Evolutionary conservation across 2,329 filamentous ascomycete species (phyloP), one percentile per base, ranked within the genome.

Genomic region (Epichloe hybrida): DNA sequence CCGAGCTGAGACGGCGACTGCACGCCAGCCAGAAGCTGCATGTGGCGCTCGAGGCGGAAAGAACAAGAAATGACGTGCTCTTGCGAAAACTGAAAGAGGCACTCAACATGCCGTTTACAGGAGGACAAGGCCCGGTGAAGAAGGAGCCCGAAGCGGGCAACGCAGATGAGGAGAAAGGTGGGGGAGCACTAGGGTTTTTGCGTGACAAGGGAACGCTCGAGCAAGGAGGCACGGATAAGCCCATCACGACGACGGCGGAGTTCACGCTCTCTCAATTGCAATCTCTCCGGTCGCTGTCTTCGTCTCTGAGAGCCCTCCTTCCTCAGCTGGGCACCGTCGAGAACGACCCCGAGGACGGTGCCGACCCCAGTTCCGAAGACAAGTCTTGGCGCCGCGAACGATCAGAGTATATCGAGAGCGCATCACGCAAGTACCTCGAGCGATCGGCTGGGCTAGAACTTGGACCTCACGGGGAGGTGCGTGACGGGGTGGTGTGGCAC

Each of bases 251-350:
- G 4, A 87, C 86, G 17, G 79, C 85, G 0, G 76, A 80, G 15
- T 95, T 96, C 64, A 82, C 87, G 0, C 74, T 94, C 20, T 86
- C 84, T 2, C 91, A 97, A 63, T 73, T 96, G 20, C 87, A 88
- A 31, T 81, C 88, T 0, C 72, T 98, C 44, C 81, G 86, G 52
- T 71, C 80, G 7, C 72, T 94, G 21, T 79, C 75, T 3, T 64
- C 66, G 4, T 72, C 72, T 7, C 71, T 95, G 46, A 73, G 79
- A 9, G 75, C 77, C 12, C 70, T 95, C 37, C 72, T 82, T 54
- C 81, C 86, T 0, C 80, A 83, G 53, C 69, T 94, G 31, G 54
- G 55, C 43, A 6, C 35, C 13, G 20, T 17, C 15, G 37, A 13
- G 20, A 15, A 27, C 4, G 20, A 21, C 20, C 7, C 31, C 47